A percentile compares a stretch with the other conserved stretches of the same genome.
phyloP scores from a whole-genome alignment of 2,329 filamentous ascomycete species.

The Teratosphaeria epicoccoides region DNA sequence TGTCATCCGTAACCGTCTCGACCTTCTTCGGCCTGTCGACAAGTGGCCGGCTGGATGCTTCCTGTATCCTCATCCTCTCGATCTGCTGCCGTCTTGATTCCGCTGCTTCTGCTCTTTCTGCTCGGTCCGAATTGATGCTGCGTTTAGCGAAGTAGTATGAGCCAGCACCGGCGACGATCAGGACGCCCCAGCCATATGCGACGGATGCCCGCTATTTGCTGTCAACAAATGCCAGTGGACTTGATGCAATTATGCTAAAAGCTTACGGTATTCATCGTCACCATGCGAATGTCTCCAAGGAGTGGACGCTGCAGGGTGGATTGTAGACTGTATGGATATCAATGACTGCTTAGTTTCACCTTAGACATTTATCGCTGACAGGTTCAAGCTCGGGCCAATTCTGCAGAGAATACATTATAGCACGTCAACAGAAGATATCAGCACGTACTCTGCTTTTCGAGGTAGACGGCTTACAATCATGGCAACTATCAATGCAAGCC shows the following conservation, averaged over 20 bases:
- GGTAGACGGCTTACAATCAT: too few relatives aligned
- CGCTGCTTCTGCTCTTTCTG: conserved; percentile 57
- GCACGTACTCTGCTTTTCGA: too few relatives aligned
- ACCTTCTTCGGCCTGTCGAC: conserved; percentile 5
- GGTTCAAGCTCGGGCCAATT: neutral
- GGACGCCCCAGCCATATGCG: conserved; percentile 78
- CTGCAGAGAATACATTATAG: neutral
- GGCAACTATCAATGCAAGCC: too few relatives aligned
- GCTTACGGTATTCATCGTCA: conserved; percentile 20
- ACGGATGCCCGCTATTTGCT: conserved; percentile 14
- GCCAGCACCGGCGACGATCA: conserved; percentile 77
- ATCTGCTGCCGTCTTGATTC: conserved; percentile 44
- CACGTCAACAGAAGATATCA: too few relatives aligned
- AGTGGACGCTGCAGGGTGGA: too few relatives aligned
- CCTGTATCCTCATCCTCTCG: conserved; percentile 16
- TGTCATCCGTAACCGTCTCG: conserved; percentile 24
- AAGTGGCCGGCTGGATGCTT: conserved; percentile 9
- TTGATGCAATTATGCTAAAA: neutral
- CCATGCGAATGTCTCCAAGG: neutral
- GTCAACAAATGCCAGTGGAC: neutral
- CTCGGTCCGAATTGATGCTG: conserved; percentile 83
- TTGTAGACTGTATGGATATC: too few relatives aligned
- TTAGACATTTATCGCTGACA: neutral
- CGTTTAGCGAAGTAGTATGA: conserved; percentile 95
- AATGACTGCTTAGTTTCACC: neutral